Base-by-base conservation (phyloP, 352 stramenopile species). In the Thraustochytrium aureum region DNA sequence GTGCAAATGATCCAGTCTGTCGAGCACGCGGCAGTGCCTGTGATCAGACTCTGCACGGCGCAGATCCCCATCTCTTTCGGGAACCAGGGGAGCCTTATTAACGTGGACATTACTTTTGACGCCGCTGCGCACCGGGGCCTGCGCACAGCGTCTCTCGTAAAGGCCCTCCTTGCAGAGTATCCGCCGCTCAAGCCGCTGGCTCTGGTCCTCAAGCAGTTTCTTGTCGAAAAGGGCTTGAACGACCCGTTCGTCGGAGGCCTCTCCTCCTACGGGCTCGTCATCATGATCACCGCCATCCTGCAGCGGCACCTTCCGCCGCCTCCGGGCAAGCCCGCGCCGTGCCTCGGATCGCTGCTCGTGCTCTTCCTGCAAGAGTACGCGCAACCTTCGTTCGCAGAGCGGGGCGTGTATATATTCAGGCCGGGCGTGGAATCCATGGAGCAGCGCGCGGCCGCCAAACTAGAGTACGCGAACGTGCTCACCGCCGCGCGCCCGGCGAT, bases 51-150 rank as follows among this genome's bases (percentile, higher is more conserved):
- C 43, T 84, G 90, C 62, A 76, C 93, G 47, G 87, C 87, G 5
- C 69, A 79, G 41, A 79, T 79, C 12, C 69, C 69, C 6, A 79
- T 79, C 20, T 79, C 69, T 2, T 79, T 79, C 54, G 69, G 69
- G 20, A 79, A 79, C 41, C 69, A 79, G 26, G 86, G 86, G 17
- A 84, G 85, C n/a, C 85, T 86, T 39, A 74, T 92, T 38, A 87
- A 88, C 50, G 88, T 96, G 35, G 91, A 96, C 81, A 92, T 96
- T 52, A 93, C 90, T 4, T 93, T 96, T 47, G 90, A 95, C 84
- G 93, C 92, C 38, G 67, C 61, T 32, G 74, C 87, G 5, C 91
- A 96, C 75, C 93, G 89, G 45, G 91, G 91, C 39, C 89, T 96
- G 43, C 88, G 91, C 61, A 91, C 90, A 1, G 95, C 89, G 56